These are phyloP conservation scores for Solanum virginianum DNA, from an alignment of 257 asterid genomes.

Conservation along the genomic window DNA sequence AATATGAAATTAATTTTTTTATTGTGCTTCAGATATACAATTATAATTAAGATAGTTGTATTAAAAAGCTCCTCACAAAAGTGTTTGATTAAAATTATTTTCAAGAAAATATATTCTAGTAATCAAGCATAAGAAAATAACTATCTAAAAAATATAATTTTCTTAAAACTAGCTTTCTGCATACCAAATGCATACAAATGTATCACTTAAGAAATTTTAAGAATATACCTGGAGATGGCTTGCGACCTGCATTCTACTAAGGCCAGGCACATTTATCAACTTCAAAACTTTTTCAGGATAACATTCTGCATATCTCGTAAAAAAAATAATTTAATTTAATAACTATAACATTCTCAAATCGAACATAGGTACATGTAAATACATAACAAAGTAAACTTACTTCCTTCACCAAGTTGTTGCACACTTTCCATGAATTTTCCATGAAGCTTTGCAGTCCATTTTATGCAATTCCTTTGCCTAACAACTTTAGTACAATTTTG, in stretches of 20 bases:
- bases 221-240: conserved; percentile 25
- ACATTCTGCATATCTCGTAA: neutral
- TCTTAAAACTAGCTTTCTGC: neutral
- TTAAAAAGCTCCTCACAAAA: neutral
- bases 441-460: conserved; percentile 18
- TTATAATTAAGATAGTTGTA: neutral
- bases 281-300: conserved; percentile 14
- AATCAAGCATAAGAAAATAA: neutral
- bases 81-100: neutral
- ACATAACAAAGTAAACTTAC: conserved; percentile 1
- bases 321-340: neutral
- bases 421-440: conserved; percentile 6
- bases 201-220: neutral
- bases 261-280: conserved; percentile 16
- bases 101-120: neutral
- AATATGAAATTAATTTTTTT: neutral
- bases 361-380: neutral
- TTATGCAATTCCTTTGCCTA: neutral
- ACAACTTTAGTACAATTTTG: neutral
- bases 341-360: neutral
- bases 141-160: neutral
- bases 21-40: neutral
- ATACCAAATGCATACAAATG: neutral
- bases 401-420: conserved; percentile 19
- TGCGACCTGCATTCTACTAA: conserved; percentile 23